A percentile compares a stretch with the other conserved stretches of the same genome.
These are phyloP conservation scores for Cynanchum wilfordii DNA, from an alignment of 257 asterid species.

Conservation along the genomic window DNA sequence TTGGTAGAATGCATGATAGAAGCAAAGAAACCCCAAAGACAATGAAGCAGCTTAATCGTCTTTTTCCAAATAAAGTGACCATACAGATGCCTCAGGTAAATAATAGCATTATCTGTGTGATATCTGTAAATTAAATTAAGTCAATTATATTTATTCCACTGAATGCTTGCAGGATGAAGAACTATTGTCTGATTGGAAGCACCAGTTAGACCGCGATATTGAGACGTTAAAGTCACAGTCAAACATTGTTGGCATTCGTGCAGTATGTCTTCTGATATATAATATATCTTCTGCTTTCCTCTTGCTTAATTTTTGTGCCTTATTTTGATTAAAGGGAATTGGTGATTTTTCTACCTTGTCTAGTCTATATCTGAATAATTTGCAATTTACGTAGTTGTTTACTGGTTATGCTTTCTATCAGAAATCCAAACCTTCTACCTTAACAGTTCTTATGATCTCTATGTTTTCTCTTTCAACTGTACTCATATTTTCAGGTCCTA, in stretches of 20 bases:
- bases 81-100: conserved; percentile 89
- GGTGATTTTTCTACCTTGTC: background rate
- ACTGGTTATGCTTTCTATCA: background rate
- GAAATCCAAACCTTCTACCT: background rate
- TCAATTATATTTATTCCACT: background rate
- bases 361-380: background rate
- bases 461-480: conserved; percentile 9
- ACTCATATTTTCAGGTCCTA: conserved; percentile 35
- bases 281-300: background rate
- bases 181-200: conserved; percentile 76
- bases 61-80: conserved; percentile 87
- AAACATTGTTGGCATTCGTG: conserved; percentile 62
- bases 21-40: conserved; percentile 82
- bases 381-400: background rate
- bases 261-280: conserved; percentile 37
- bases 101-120: background rate
- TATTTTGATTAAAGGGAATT: background rate
- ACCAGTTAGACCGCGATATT: conserved; percentile 72
- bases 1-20: conserved; percentile 76
- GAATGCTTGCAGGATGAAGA: conserved; percentile 61
- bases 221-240: conserved; percentile 81
- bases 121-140: background rate
- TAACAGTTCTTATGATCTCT: background rate
- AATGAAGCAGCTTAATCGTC: conserved; percentile 75
- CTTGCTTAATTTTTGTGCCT: background rate